A percentile compares a stretch with the other conserved stretches of the same genome.
phyloP scores from a whole-genome alignment of 257 asterid species.

The Scutellaria minor region DNA sequence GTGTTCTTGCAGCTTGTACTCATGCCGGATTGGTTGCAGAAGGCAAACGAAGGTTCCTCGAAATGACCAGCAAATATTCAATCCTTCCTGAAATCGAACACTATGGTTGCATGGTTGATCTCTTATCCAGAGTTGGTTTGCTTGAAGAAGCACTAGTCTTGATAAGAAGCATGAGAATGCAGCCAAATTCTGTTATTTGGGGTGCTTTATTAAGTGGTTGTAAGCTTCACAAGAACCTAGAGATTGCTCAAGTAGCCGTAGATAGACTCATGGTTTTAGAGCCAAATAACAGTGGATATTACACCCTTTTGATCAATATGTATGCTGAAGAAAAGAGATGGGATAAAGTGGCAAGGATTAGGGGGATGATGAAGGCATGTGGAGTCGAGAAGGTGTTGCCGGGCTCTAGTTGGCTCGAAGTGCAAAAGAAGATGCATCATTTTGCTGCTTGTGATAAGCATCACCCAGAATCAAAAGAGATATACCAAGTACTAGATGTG shows the following conservation, averaged over 20 bases:
- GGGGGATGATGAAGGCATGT: conserved; percentile 60
- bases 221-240: conserved; percentile 71
- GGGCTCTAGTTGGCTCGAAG: conserved; percentile 81
- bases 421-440: conserved; percentile 56
- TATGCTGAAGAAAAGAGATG: conserved; percentile 75
- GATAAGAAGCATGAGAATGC: conserved; percentile 68
- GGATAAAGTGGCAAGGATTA: conserved; percentile 60
- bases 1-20: conserved; percentile 78
- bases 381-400: conserved; percentile 69
- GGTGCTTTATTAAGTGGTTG: conserved; percentile 79
- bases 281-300: conserved; percentile 68
- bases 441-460: conserved; percentile 69
- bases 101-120: conserved; percentile 88
- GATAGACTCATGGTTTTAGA: conserved; percentile 59
- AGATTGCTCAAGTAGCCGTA: conserved; percentile 67
- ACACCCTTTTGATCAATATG: conserved; percentile 65
- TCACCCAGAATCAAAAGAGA: conserved; percentile 55
- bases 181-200: conserved; percentile 79
- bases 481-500: conserved; percentile 48
- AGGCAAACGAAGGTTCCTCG: conserved; percentile 59
- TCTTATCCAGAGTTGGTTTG: conserved; percentile 72
- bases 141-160: conserved; percentile 75
- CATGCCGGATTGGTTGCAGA: conserved; percentile 80
- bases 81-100: conserved; percentile 70
- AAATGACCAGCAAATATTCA: conserved; percentile 53